Conservation (phyloP, 2,329 filamentous ascomycete genomes). For the Microascus cirrosus region DNA sequence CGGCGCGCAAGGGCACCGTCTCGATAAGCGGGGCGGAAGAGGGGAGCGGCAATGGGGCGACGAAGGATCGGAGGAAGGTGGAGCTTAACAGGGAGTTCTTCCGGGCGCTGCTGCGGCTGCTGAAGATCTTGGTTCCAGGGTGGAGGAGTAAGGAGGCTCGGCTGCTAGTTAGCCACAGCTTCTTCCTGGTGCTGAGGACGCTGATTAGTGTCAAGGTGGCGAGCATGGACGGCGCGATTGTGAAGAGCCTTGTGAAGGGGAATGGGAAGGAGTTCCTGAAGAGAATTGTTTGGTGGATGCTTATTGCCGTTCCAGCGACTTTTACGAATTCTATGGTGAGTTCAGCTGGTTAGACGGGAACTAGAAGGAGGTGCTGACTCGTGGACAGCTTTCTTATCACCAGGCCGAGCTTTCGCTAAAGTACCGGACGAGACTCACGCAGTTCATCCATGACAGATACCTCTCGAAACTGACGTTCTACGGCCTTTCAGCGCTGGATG, state of each 20-base stretch:
- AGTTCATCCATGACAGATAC: constrained; percentile 90
- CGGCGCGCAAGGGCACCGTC: constrained; percentile 35
- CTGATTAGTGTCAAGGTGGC: constrained; percentile 93
- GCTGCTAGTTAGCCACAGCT: constrained; percentile 78
- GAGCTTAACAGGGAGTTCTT: constrained; percentile 81
- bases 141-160: constrained; percentile 83
- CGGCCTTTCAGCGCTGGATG: constrained; percentile 85
- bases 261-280: constrained; percentile 83
- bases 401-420: constrained; percentile 89
- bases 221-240: constrained; percentile 85
- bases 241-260: constrained; percentile 84
- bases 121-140: constrained; percentile 82
- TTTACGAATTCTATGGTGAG: constrained; percentile 97
- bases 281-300: constrained; percentile 95
- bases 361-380: not conserved
- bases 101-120: constrained; percentile 62
- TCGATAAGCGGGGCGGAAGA: constrained; percentile 21
- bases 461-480: constrained; percentile 98
- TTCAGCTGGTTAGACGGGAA: constrained; percentile 3
- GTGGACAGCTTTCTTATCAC: constrained; percentile 76
- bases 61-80: constrained; percentile 58
- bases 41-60: constrained; percentile 15
- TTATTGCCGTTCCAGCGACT: constrained; percentile 87
- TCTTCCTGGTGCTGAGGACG: constrained; percentile 84
- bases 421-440: constrained; percentile 88